Evolutionary conservation across 2,329 filamentous ascomycete species (phyloP).

Genomic region (Aspergillus sp.): DNA sequence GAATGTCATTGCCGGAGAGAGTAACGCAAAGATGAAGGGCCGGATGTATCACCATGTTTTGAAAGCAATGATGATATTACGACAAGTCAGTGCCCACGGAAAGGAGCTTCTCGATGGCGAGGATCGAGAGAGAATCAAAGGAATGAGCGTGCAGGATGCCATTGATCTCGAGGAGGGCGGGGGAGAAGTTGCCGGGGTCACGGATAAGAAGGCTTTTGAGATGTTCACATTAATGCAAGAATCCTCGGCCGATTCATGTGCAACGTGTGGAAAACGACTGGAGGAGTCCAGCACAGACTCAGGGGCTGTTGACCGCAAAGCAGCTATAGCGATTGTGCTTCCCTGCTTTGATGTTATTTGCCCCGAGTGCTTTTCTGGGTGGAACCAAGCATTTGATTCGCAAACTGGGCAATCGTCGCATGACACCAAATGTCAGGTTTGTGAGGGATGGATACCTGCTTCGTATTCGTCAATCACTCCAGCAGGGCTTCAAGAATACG

Average conservation of each 20-base stretch:
- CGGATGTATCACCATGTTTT: slow-evolving; percentile 92
- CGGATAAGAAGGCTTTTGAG: slow-evolving; percentile 72
- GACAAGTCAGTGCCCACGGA: slow-evolving; percentile 90
- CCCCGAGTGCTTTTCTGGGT: slow-evolving; percentile 61
- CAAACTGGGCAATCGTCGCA: slow-evolving; percentile 39
- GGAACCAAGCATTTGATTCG: slow-evolving; percentile 51
- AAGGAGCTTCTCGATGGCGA: slow-evolving; percentile 81
- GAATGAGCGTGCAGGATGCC: slow-evolving; percentile 75
- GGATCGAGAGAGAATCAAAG: slow-evolving; percentile 74
- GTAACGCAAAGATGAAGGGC: slow-evolving; percentile 67
- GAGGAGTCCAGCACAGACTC: slow-evolving; percentile 49
- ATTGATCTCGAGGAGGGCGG: slow-evolving; percentile 84
- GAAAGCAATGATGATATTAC: slow-evolving; percentile 82
- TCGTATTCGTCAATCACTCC: slow-evolving; percentile 66
- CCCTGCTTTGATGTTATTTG: slow-evolving; percentile 86
- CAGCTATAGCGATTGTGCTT: slow-evolving; percentile 67
- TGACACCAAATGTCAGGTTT: slow-evolving; percentile 61
- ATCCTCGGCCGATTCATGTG: slow-evolving; percentile 70
- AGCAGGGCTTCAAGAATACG: slow-evolving; percentile 46
- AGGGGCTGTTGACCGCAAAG: slow-evolving; percentile 45
- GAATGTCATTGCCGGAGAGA: slow-evolving; percentile 63
- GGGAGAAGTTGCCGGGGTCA: slow-evolving; percentile 53
- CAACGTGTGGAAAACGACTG: slow-evolving; percentile 63
- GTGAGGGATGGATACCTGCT: slow-evolving; percentile 59
- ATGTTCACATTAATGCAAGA: slow-evolving; percentile 81